Evolutionary conservation across 148 eudicot species (phyloP), one percentile per base, ranked within the genome.

Genomic region (Agrostemma githago): DNA sequence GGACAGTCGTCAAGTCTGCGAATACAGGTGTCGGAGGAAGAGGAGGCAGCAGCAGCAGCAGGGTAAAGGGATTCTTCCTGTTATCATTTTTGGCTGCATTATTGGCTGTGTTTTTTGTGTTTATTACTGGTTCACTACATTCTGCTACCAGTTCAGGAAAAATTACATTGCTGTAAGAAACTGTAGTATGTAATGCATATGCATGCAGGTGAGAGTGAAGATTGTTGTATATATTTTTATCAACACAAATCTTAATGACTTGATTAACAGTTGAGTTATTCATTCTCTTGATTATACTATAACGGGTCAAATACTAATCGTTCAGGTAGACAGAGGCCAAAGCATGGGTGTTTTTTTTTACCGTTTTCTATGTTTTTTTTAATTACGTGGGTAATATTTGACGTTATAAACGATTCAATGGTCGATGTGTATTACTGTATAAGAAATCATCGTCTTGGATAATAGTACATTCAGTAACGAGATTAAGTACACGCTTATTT

Each of bases 71-170:
- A 38, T 77, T 89, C 42, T 75, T 81, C 16, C 26, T 84, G 77
- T 80, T 85, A 68, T 83, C 94, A 16, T 76, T 89, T 62, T 54
- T 89, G 76, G 92, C 85, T 26, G 86, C 82, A 20, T 42, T 92
- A 56, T 88, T 87, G 77, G 94, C 91, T 43, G 12, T 90, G 2
- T 67, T 90, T 26, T 92, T 91, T 89, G 76, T 86, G 65, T 76
- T 81, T 60, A 73, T 83, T 34, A 73, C 82, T 34, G 88, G 83
- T 61, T 76, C 84, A 64, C 83, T 81, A 78, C 73, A 26, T 26
- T 26, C 34, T 26, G 34, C 77, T 1, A 63, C 65, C 34, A 37
- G 67, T 2, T 58, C 77, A 9, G 78, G 83, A 69, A 73, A 73
- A 82, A 75, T 78, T 75, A 15, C 38, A 72, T 76, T 64, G 77